Base-by-base conservation (phyloP, 202 grass and related monocot genomes). In the Setaria viridis region DNA sequence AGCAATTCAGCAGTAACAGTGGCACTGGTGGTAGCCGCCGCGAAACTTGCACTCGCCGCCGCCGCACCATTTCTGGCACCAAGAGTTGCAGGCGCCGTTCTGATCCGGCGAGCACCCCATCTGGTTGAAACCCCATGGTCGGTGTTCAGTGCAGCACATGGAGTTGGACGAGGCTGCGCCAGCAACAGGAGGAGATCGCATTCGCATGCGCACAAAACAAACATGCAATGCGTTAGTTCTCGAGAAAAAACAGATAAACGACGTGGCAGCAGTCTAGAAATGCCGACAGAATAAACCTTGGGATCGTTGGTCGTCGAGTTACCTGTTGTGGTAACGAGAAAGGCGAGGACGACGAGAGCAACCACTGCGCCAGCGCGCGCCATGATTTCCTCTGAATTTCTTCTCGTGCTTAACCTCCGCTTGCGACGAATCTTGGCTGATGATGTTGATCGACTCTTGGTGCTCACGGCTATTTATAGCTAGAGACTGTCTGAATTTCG, bases 1-100 rank as follows among this genome's bases (percentile, higher is more conserved):
- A 60, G 9, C 60, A 51, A 30, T 50, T 57, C 70, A 74, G 9
- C 60, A 66, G 45, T 50, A 66, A 10, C 60, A 66, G 60, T 79
- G 60, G 29, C 60, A 51, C 45, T 34, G 19, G 16, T 66, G 15
- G 9, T 17, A 45, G 43, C 46, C 41, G 29, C 10, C 10, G 29
- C 29, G 43, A 0, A 47, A 3, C 16, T 50, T 79, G 77, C 77
- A 79, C 60, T 35, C 77, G 15, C 77, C 60, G 16, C 59, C 77
- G 2, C 43, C 59, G 59, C 59, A 79, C 41, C 29, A 46, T 0
- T 0, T 6, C 25, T 65, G 45, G 17, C 77, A 79, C 77, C 77
- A 66, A 6, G 43, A 3, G 77, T 79, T 12, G 60, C 59, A 66
- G 9, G 0, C 39, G 17, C 6, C 42, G 29, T 16, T 66, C 45